phyloP scores from a whole-genome alignment of 2,329 filamentous ascomycete species.

The Byssochlamys sp. region DNA sequence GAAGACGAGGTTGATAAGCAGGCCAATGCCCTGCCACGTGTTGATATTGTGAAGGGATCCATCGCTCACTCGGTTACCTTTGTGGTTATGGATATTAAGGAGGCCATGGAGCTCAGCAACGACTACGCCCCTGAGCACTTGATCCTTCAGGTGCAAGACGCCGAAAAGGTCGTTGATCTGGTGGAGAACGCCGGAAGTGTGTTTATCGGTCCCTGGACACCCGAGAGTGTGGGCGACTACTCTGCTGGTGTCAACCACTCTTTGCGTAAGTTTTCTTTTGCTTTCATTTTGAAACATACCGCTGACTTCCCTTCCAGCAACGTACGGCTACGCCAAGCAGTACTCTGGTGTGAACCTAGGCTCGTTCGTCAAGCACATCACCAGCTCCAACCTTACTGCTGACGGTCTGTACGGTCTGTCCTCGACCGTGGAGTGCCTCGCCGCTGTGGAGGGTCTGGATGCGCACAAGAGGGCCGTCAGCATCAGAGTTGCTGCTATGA shows the following conservation, averaged over 20 bases:
- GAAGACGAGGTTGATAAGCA: constrained; percentile 85
- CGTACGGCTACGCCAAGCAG: constrained; percentile 95
- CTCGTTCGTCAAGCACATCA: constrained; percentile 97
- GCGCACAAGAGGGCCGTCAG: constrained; percentile 72
- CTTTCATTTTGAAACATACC: constrained; percentile 9
- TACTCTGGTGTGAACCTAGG: constrained; percentile 95
- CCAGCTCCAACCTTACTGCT: constrained; percentile 77
- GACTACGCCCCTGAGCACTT: constrained; percentile 92
- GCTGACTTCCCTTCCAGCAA: constrained; percentile 49
- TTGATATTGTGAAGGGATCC: constrained; percentile 82
- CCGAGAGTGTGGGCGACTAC: constrained; percentile 95
- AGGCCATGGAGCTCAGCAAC: constrained; percentile 77
- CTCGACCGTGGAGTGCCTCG: constrained; percentile 83
- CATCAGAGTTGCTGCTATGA: constrained; percentile 47
- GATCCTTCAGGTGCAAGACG: constrained; percentile 77
- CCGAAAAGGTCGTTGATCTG: constrained; percentile 61
- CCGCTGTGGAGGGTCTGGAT: constrained; percentile 86
- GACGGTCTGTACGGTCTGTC: constrained; percentile 80
- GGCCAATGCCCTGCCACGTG: constrained; percentile 74
- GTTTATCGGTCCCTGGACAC: constrained; percentile 92
- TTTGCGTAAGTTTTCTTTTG: constrained; percentile 59
- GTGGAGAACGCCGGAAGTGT: constrained; percentile 93
- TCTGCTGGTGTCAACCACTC: constrained; percentile 97
- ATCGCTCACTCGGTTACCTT: constrained; percentile 90
- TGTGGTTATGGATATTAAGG: constrained; percentile 57